phyloP scores from a whole-genome alignment of 2,329 filamentous ascomycete species.

The Fusarium tjaetaba region DNA sequence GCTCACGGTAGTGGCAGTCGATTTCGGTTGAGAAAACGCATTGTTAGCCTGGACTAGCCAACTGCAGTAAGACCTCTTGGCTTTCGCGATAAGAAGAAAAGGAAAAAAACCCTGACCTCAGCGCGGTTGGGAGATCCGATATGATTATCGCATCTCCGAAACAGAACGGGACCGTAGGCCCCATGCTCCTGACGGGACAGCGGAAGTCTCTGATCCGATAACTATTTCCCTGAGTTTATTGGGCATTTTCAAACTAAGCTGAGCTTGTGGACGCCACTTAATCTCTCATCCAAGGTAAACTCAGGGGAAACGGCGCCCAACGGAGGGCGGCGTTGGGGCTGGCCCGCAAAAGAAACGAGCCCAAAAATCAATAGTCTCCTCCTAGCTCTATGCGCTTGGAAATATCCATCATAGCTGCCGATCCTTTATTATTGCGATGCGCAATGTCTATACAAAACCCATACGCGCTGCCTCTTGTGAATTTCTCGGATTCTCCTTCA shows the following conservation, averaged over 20 bases:
- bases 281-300: neutral
- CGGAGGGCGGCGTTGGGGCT: neutral
- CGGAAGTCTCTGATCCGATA: neutral
- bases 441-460: neutral
- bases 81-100: no score
- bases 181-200: no score
- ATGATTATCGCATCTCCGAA: no score
- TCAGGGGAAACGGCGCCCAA: neutral
- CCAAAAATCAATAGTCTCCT: neutral
- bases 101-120: no score
- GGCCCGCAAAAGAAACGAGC: neutral
- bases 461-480: neutral
- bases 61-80: no score
- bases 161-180: no score
- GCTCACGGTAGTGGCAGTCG: no score
- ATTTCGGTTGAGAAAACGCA: no score
- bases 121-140: no score
- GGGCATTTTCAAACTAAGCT: neutral
- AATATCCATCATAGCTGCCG: neutral
- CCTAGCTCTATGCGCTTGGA: neutral
- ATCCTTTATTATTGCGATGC: neutral
- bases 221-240: neutral
- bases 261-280: neutral
- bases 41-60: no score
- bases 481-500: neutral